Percentiles rank a stretch among this genome's conserved stretches.
phyloP scores from a whole-genome alignment of 108 stramenopile species.

The Conticribra guillardii region DNA sequence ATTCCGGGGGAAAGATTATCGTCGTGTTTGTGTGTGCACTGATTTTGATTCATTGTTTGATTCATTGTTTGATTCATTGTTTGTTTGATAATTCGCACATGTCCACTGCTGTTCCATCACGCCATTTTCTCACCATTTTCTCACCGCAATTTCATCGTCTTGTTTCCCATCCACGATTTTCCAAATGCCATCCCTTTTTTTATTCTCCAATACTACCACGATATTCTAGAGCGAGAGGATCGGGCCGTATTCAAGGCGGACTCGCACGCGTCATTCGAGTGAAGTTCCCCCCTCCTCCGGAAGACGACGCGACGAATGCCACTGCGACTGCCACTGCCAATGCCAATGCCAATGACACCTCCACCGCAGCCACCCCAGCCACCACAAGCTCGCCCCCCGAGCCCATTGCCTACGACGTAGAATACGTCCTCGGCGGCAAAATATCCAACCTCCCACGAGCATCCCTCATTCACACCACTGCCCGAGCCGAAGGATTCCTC shows the following conservation, averaged over 20 bases:
- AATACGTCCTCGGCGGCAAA: constrained; percentile 38
- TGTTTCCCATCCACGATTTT: too few species aligned
- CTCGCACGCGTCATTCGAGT: constrained; percentile 31
- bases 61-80: too few species aligned
- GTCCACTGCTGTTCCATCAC: too few species aligned
- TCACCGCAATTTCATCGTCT: too few species aligned
- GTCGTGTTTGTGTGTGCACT: too few species aligned
- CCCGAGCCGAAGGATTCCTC: constrained; percentile 62
- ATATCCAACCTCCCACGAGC: constrained; percentile 39
- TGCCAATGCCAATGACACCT: neutral
- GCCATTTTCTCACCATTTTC: too few species aligned
- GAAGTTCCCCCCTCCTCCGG: constrained; percentile 14
- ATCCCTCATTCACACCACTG: constrained; percentile 67
- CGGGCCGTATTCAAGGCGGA: constrained; percentile 44
- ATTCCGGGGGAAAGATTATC: neutral
- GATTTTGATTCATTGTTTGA: neutral
- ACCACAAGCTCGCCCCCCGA: neutral
- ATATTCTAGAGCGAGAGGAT: constrained; percentile 16
- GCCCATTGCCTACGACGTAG: constrained; percentile 1
- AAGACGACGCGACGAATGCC: constrained; percentile 28
- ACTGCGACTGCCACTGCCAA: neutral
- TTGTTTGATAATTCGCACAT: too few species aligned
- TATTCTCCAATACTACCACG: neutral
- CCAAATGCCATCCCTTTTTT: neutral
- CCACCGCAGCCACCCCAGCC: too few species aligned